phyloP scores from a whole-genome alignment of 306 rosid species.

The Gynostemma pentaphyllum region DNA sequence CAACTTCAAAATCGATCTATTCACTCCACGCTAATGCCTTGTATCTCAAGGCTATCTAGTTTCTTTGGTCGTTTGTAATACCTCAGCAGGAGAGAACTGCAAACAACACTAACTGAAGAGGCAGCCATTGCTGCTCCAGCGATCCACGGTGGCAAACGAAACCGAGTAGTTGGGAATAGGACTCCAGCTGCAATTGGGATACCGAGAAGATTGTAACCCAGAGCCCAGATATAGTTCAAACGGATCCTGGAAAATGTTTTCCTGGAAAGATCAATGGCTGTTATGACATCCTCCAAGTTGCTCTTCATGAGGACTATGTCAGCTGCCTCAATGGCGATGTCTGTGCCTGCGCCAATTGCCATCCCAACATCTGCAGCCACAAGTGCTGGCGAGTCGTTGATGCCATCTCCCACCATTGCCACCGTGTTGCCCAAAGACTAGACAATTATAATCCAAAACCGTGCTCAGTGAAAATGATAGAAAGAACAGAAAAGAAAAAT shows the following conservation, averaged over 20 bases:
- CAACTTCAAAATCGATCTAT: neutral
- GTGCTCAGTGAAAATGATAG: neutral
- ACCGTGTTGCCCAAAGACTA: constrained; percentile 44
- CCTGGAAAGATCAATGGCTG: constrained; percentile 71
- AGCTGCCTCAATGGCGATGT: constrained; percentile 89
- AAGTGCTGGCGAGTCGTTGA: constrained; percentile 80
- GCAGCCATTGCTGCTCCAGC: constrained; percentile 97
- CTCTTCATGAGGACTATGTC: constrained; percentile 81
- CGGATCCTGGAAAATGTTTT: constrained; percentile 57
- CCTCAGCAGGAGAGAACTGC: constrained; percentile 68
- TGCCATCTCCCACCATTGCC: constrained; percentile 93
- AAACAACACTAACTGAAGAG: constrained; percentile 78
- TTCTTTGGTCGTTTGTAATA: constrained; percentile 55
- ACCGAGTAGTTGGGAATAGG: constrained; percentile 43
- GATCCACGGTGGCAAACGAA: constrained; percentile 77
- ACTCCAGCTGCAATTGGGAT: constrained; percentile 81
- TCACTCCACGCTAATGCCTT: constrained; percentile 32
- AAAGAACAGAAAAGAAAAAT: neutral
- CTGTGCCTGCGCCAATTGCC: constrained; percentile 92
- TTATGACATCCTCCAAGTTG: constrained; percentile 74
- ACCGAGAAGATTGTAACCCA: constrained; percentile 63
- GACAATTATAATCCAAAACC: neutral
- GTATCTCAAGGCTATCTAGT: constrained; percentile 38
- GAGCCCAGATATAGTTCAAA: constrained; percentile 65
- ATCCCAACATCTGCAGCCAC: constrained; percentile 86